Percentiles rank a stretch among this genome's conserved stretches.
Conservation (phyloP, 73 alveolate species). For the Uronychia binucleata region DNA sequence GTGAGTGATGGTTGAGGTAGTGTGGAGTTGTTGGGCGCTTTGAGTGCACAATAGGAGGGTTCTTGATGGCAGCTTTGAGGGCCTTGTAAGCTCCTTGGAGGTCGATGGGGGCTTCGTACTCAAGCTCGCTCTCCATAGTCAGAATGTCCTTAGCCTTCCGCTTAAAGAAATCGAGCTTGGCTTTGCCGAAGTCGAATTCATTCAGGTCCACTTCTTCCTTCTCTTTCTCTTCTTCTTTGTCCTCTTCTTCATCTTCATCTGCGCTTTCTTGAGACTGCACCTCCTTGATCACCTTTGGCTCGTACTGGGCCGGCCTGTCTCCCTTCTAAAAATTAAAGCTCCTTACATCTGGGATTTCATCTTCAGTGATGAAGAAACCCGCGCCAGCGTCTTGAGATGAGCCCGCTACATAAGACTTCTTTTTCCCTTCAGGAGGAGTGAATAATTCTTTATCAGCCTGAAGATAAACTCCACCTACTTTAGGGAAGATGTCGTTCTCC, state of each 20-base stretch:
- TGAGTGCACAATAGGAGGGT: conserved; percentile 57
- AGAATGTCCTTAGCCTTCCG: conserved; percentile 45
- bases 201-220: conserved; percentile 33
- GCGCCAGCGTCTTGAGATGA: conserved; percentile 15
- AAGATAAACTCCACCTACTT: neutral
- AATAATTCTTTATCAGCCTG: conserved; percentile 16
- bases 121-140: conserved; percentile 23
- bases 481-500: conserved; percentile 58
- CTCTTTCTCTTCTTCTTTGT: conserved; percentile 17
- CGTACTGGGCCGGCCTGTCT: neutral
- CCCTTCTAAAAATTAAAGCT: neutral
- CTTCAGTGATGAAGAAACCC: conserved; percentile 37
- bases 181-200: conserved; percentile 60
- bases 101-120: conserved; percentile 41
- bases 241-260: conserved; percentile 45
- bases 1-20: neutral
- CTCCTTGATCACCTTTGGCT: conserved; percentile 20
- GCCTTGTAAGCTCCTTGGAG: conserved; percentile 56
- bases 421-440: conserved; percentile 37
- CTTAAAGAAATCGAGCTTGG: conserved; percentile 59
- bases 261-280: conserved; percentile 39
- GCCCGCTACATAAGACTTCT: too few species aligned
- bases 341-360: neutral
- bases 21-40: conserved; percentile 16
- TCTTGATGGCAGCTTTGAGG: conserved; percentile 41